These are phyloP conservation scores for Suillus variegatus DNA, from an alignment of 768 basidiomycete species.

Conservation along the genomic window DNA sequence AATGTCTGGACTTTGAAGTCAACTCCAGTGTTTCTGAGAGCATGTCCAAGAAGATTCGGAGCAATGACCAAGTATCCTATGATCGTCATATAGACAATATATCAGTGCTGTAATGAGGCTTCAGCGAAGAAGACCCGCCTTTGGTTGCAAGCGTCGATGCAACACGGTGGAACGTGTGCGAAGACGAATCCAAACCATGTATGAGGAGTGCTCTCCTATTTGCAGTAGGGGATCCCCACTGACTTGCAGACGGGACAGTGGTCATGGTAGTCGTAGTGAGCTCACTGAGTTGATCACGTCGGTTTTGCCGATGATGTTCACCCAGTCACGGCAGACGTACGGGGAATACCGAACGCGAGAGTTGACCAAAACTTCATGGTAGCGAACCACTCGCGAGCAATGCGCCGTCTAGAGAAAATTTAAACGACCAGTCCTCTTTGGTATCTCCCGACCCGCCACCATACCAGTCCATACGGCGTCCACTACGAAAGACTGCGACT, in stretches of 20 bases:
- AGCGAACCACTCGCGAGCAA: no score
- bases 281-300: no score
- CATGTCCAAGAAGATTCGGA: conserved; percentile 28
- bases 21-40: conserved; percentile 6
- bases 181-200: conserved; percentile 19
- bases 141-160: conserved; percentile 16
- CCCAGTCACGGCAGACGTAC: no score
- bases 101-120: not conserved
- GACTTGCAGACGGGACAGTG: conserved; percentile 11
- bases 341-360: no score
- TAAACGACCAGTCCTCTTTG: no score
- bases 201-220: conserved; percentile 20
- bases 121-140: conserved; percentile 12
- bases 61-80: conserved; percentile 26
- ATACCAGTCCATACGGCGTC: no score
- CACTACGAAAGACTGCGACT: no score
- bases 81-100: not conserved
- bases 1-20: conserved; percentile 6
- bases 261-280: not conserved
- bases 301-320: no score
- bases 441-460: no score
- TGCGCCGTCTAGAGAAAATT: no score
- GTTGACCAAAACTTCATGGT: no score
- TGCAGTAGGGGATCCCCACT: conserved; percentile 22
- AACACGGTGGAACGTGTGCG: conserved; percentile 19